A percentile compares a stretch with the other conserved stretches of the same genome.
phyloP scores from a whole-genome alignment of 192 early-diverging fungal species.

The Dissophora ornata region DNA sequence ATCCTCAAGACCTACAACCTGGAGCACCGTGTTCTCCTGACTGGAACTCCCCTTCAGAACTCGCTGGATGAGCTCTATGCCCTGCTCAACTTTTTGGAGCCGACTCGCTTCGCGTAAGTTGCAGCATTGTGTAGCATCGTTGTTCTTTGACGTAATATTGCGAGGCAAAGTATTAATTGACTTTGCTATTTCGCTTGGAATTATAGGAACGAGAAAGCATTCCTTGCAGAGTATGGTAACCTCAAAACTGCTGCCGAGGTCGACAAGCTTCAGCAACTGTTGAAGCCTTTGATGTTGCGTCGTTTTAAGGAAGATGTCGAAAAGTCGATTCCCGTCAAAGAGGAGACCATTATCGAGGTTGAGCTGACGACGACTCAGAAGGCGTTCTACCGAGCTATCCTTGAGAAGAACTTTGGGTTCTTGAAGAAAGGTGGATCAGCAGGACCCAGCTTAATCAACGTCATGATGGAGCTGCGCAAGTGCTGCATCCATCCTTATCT shows the following conservation, averaged over 20 bases:
- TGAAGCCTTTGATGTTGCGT: conserved; percentile 89
- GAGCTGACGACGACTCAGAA: conserved; percentile 88
- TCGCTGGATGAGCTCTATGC: conserved; percentile 85
- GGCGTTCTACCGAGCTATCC: conserved; percentile 87
- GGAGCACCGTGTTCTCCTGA: conserved; percentile 84
- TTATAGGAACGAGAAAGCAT: conserved; percentile 69
- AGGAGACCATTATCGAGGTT: conserved; percentile 93
- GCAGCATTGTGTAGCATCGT: background rate
- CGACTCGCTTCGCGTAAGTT: conserved; percentile 70
- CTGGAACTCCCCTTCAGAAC: conserved; percentile 90
- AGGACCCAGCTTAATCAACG: conserved; percentile 77
- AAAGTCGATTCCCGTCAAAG: conserved; percentile 89
- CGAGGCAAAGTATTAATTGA: no score
- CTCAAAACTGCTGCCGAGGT: conserved; percentile 80
- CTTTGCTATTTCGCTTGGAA: background rate
- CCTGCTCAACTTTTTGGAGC: conserved; percentile 87
- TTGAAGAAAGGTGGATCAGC: conserved; percentile 77
- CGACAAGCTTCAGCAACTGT: conserved; percentile 76
- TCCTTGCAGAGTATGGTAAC: conserved; percentile 77
- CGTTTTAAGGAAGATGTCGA: conserved; percentile 93
- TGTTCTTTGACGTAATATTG: no score
- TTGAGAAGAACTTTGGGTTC: conserved; percentile 87
- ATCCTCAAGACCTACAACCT: conserved; percentile 79
- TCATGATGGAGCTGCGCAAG: conserved; percentile 92
- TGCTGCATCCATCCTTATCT: conserved; percentile 92